These are phyloP conservation scores for Vigna hirtella DNA, from an alignment of 306 rosid genomes.

Conservation along the genomic window DNA sequence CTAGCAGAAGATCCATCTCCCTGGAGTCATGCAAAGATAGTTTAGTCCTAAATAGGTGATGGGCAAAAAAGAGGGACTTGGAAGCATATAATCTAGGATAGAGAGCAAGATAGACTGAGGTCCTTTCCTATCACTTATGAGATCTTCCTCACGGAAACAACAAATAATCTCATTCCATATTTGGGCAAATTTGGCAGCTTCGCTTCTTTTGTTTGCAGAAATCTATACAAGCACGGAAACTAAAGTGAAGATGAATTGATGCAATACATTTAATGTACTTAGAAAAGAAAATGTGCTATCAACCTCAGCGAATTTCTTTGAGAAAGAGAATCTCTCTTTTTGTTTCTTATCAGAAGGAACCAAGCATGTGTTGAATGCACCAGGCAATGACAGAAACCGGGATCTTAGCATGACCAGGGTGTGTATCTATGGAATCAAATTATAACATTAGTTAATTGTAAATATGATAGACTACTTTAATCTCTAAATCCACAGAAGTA, in stretches of 20 bases:
- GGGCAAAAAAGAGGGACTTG: constrained; percentile 38
- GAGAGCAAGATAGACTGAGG: constrained; percentile 42
- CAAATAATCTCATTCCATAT: constrained; percentile 96
- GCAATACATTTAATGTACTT: constrained; percentile 16
- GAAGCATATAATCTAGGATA: constrained; percentile 35
- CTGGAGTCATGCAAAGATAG: constrained; percentile 60
- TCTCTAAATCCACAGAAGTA: constrained; percentile 24
- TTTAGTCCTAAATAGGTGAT: constrained; percentile 43
- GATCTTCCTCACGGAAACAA: constrained; percentile 98
- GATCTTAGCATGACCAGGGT: constrained; percentile 92
- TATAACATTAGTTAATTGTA: constrained; percentile 30
- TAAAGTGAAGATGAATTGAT: constrained; percentile 38
- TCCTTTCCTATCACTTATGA: constrained; percentile 88
- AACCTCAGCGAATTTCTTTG: constrained; percentile 85
- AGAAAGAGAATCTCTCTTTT: constrained; percentile 71
- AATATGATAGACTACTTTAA: constrained; percentile 23
- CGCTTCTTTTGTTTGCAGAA: constrained; percentile 85
- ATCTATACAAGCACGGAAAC: constrained; percentile 57
- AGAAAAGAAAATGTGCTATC: constrained; percentile 41
- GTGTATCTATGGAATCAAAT: constrained; percentile 71
- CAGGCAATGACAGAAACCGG: constrained; percentile 90
- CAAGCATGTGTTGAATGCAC: constrained; percentile 86
- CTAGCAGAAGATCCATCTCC: constrained; percentile 94
- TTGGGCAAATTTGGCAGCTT: constrained; percentile 98
- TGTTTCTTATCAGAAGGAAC: constrained; percentile 85